phyloP scores from a whole-genome alignment of 2,329 filamentous ascomycete genomes.

The Alternaria atra region DNA sequence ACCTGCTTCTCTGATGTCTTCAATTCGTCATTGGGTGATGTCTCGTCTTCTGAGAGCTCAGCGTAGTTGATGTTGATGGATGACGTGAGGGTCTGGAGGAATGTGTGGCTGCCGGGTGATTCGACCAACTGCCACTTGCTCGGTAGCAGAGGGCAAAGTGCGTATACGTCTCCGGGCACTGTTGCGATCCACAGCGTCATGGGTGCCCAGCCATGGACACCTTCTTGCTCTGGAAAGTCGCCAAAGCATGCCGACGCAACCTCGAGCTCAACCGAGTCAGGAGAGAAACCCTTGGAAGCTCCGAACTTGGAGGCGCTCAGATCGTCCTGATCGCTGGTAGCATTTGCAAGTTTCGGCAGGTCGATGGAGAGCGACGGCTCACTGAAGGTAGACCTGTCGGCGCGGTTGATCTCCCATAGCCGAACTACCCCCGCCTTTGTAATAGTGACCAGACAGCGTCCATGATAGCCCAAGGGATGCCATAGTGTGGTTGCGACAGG shows the following conservation, averaged over 20 bases:
- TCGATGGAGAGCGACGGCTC: constrained; percentile 84
- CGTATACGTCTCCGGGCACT: constrained; percentile 91
- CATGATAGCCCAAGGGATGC: constrained; percentile 89
- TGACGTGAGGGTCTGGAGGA: constrained; percentile 83
- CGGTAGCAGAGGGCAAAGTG: constrained; percentile 88
- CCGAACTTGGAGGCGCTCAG: constrained; percentile 78
- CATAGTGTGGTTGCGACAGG: constrained; percentile 83
- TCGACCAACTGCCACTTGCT: constrained; percentile 75
- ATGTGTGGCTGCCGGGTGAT: constrained; percentile 62
- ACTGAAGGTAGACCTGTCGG: constrained; percentile 87
- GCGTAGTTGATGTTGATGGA: constrained; percentile 76
- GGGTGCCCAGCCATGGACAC: constrained; percentile 79
- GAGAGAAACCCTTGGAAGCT: constrained; percentile 83
- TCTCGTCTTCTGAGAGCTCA: constrained; percentile 36
- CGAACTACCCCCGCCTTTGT: constrained; percentile 88
- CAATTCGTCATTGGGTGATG: constrained; percentile 55
- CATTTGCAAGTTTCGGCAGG: constrained; percentile 86
- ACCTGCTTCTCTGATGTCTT: constrained; percentile 63
- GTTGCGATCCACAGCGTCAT: constrained; percentile 99
- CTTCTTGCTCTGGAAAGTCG: constrained; percentile 65
- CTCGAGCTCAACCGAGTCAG: constrained; percentile 92
- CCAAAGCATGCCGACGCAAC: constrained; percentile 92
- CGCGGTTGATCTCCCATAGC: constrained; percentile 87
- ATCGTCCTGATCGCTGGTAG: constrained; percentile 81
- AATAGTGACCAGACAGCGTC: constrained; percentile 84